phyloP scores from a whole-genome alignment of 805 yeast species.

The Kluyveromyces wickerhamii region DNA sequence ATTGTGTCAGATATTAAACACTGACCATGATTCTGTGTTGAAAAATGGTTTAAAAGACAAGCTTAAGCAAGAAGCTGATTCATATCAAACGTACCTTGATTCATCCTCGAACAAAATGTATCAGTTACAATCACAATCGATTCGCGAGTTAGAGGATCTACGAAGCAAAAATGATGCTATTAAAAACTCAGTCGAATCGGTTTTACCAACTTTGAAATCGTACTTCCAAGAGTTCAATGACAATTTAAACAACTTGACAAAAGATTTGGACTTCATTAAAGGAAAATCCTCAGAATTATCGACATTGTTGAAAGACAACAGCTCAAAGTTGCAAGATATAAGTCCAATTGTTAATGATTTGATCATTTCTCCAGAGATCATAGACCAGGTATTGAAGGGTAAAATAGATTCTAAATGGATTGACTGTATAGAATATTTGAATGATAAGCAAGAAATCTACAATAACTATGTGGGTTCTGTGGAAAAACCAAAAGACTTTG shows the following conservation, averaged over 20 bases:
- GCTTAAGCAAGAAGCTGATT: too few relatives aligned
- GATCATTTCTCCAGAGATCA: conserved; percentile 65
- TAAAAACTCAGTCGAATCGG: conserved; percentile 17
- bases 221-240: conserved; percentile 49
- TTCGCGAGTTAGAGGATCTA: conserved; percentile 14
- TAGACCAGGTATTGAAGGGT: conserved; percentile 49
- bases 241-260: conserved; percentile 47
- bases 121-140: conserved; percentile 9
- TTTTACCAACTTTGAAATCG: conserved; percentile 41
- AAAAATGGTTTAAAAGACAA: too few relatives aligned
- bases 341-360: conserved; percentile 73
- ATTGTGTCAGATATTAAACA: not conserved
- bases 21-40: too few relatives aligned
- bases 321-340: conserved; percentile 41
- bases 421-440: conserved; percentile 50
- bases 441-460: conserved; percentile 52
- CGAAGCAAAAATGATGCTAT: conserved; percentile 15
- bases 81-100: not conserved
- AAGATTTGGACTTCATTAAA: conserved; percentile 56
- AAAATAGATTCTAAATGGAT: conserved; percentile 54
- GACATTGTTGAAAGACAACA: conserved; percentile 39
- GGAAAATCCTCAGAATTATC: conserved; percentile 43
- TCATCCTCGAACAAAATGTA: conserved; percentile 5
- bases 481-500: conserved; percentile 24
- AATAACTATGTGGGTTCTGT: conserved; percentile 29